Percentiles rank a stretch among this genome's conserved stretches.
Conservation (phyloP, 2,329 filamentous ascomycete genomes). For the Parafenestella ontariensis region DNA sequence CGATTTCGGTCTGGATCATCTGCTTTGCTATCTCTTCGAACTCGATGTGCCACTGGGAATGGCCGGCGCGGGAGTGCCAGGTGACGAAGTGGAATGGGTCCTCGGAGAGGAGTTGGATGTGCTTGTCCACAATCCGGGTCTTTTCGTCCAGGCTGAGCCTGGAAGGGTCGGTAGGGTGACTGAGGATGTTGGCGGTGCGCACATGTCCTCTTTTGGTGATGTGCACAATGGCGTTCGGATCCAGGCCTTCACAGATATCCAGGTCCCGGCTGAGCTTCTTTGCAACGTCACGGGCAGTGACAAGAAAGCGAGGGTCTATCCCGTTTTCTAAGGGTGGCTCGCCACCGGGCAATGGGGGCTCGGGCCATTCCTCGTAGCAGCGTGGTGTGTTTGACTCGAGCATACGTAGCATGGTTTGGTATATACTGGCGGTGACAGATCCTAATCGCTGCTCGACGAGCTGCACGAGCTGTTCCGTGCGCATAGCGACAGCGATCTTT, state of each 20-base stretch:
- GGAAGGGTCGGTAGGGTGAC: slow-evolving; percentile 33
- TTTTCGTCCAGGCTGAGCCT: slow-evolving; percentile 33
- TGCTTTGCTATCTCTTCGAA: slow-evolving; percentile 75
- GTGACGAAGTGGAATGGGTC: slow-evolving; percentile 71
- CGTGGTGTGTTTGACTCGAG: slow-evolving; percentile 72
- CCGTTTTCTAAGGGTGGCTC: slow-evolving; percentile 42
- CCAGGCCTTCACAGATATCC: slow-evolving; percentile 49
- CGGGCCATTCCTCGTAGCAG: slow-evolving; percentile 65
- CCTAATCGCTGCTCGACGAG: slow-evolving; percentile 75
- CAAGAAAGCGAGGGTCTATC: slow-evolving; percentile 42
- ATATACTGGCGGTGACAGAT: slow-evolving; percentile 77
- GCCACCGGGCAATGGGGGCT: slow-evolving; percentile 26
- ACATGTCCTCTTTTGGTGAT: slow-evolving; percentile 34
- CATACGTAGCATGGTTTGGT: slow-evolving; percentile 73
- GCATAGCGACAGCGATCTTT: slow-evolving; percentile 81
- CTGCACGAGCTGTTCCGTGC: slow-evolving; percentile 78
- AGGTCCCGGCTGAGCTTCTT: slow-evolving; percentile 50
- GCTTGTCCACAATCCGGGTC: slow-evolving; percentile 64
- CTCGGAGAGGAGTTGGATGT: slow-evolving; percentile 75
- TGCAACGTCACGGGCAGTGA: slow-evolving; percentile 52
- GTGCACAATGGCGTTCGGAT: slow-evolving; percentile 36
- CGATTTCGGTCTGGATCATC: slow-evolving; percentile 79
- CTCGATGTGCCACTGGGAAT: slow-evolving; percentile 82
- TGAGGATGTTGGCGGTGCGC: slow-evolving; percentile 26
- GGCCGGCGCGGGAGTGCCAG: slow-evolving; percentile 68